Percentiles rank a stretch among this genome's conserved stretches.
Conservation (phyloP, 129 eudicot genomes). For the Flaveria ramosissima region DNA sequence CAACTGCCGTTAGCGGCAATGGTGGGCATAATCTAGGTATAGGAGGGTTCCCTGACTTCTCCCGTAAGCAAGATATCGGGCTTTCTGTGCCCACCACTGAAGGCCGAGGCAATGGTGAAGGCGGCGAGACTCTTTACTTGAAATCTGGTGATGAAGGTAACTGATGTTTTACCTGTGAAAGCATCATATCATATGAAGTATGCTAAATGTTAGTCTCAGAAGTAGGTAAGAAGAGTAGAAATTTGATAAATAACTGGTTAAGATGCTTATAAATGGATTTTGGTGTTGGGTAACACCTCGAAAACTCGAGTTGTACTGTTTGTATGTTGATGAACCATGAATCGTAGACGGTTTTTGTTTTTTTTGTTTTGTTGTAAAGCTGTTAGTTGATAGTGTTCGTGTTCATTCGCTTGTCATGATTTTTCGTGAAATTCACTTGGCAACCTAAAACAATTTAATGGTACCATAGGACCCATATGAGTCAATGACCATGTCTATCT, state of each 20-base stretch:
- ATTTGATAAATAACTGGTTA: slow-evolving; percentile 29
- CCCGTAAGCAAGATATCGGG: slow-evolving; percentile 51
- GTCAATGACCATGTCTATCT: no score
- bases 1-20: slow-evolving; percentile 30
- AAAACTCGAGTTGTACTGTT: slow-evolving; percentile 6
- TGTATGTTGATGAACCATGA: slow-evolving; percentile 26
- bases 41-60: slow-evolving; percentile 56
- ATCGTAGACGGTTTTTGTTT: neutral
- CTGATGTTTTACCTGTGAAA: slow-evolving; percentile 17
- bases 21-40: slow-evolving; percentile 43
- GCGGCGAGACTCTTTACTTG: slow-evolving; percentile 61
- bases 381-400: neutral
- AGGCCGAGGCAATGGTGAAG: slow-evolving; percentile 44
- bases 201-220: slow-evolving; percentile 27
- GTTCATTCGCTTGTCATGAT: neutral
- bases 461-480: no score
- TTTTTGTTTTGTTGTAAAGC: neutral
- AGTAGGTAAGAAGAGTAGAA: slow-evolving; percentile 28
- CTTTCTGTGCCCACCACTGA: slow-evolving; percentile 37
- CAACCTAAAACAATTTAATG: no score
- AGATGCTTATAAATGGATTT: slow-evolving; percentile 35
- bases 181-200: slow-evolving; percentile 5
- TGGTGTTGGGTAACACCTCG: slow-evolving; percentile 22
- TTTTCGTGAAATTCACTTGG: neutral
- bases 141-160: slow-evolving; percentile 60